Evolutionary conservation across 768 basidiomycete species (phyloP), one percentile per base, ranked within the genome.

Genomic region (Suillus lakei): DNA sequence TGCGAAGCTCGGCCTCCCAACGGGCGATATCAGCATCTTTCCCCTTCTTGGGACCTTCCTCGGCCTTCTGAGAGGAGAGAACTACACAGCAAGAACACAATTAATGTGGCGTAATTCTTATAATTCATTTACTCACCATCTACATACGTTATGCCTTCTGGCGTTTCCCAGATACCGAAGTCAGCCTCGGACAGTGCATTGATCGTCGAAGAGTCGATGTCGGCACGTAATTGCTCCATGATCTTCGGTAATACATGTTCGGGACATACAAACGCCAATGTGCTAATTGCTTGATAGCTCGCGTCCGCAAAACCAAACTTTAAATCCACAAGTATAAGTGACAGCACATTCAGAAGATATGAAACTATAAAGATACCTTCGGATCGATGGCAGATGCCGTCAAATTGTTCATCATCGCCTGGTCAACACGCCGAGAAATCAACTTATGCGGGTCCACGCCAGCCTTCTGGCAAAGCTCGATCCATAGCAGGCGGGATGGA

Each of bases 1-100:
- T 90, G 12, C 96, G 87, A n/a, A 97, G 81, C 66, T 99, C 96
- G 32, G 90, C 91, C 67, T 99, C 98, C 97, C 97, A 99, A 72
- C 93, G 91, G 21, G 93, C 91, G 16, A 97, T 91, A 41, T 93
- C 94, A 6, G 91, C 88, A 64, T 90, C 91, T 70, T 98, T 98
- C 16, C 94, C 92, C 74, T 96, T 97, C 68, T 78, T 84, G 4
- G 78, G 77, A 55, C 72, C 80, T 5, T 84, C 82, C 1, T 81
- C 82, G 13, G 75, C 74, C 70, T 91, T 91, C 63, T 85, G 86
- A 2, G 83, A 78, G 12, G 88, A 81, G 16, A 96, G 79, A 3
- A 93, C 93, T 93, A 8, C 15, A 16, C 50, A 69, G 13, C 50
- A 63, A 34, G 38, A 26, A n/a, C 5, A 54, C 60, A 13, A 67